phyloP scores from a whole-genome alignment of 2,329 filamentous ascomycete species.

The Alternaria dauci region DNA sequence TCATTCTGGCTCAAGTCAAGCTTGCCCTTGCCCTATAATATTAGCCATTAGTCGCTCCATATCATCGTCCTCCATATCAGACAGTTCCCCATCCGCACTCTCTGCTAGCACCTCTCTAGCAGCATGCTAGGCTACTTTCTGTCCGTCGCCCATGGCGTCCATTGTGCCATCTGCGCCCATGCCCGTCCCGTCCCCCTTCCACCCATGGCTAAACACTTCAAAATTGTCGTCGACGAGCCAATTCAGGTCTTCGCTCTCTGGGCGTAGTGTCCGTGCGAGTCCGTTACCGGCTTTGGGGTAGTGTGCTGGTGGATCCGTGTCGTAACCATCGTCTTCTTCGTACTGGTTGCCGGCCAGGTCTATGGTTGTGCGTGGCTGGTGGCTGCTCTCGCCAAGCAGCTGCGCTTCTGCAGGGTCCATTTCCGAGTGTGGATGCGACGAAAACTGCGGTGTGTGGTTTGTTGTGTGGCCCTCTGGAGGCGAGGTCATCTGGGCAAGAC shows the following conservation, averaged over 20 bases:
- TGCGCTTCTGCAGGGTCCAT: constrained; percentile 46
- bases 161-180: constrained; percentile 40
- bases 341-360: constrained; percentile 37
- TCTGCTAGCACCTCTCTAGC: neutral
- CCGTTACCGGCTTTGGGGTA: constrained; percentile 71
- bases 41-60: constrained; percentile 3
- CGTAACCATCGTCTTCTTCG: constrained; percentile 62
- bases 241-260: constrained; percentile 66
- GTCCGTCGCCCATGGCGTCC: constrained; percentile 25
- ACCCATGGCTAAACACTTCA: constrained; percentile 64
- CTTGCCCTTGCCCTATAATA: neutral
- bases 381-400: constrained; percentile 37
- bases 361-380: constrained; percentile 26
- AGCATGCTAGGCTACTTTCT: constrained; percentile 27
- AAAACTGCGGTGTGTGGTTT: constrained; percentile 30
- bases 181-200: constrained; percentile 47
- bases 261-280: constrained; percentile 61
- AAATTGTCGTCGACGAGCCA: constrained; percentile 69
- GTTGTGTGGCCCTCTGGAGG: constrained; percentile 45
- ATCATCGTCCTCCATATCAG: constrained; percentile 11
- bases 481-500: constrained; percentile 17
- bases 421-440: constrained; percentile 33
- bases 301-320: constrained; percentile 61
- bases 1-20: neutral
- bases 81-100: constrained; percentile 1